Evolutionary conservation across 441 rosid genomes (phyloP).

Genomic region (Jatropha multifida): DNA sequence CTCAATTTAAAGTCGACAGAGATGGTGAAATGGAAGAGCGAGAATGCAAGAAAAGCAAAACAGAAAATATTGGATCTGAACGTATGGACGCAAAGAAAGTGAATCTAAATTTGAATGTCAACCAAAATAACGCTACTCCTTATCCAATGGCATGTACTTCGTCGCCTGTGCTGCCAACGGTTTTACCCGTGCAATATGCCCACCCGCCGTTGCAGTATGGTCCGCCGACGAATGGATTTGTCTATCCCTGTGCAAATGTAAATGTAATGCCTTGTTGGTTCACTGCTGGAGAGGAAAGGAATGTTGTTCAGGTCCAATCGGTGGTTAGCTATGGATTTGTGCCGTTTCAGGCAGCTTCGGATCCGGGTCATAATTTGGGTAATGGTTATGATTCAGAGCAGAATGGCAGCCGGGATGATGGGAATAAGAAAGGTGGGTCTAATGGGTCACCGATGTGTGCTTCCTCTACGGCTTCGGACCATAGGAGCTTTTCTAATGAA

Average conservation of each 20-base stretch:
- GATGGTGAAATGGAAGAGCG: slow-evolving; percentile 17
- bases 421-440: slow-evolving; percentile 26
- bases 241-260: slow-evolving; percentile 23
- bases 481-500: slow-evolving; percentile 39
- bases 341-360: slow-evolving; percentile 18
- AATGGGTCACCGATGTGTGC: slow-evolving; percentile 39
- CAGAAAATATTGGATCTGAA: slow-evolving; percentile 16
- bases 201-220: slow-evolving; percentile 17
- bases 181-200: slow-evolving; percentile 25
- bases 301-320: slow-evolving; percentile 19
- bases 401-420: slow-evolving; percentile 22
- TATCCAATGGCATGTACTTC: not conserved
- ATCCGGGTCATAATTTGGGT: slow-evolving; percentile 17
- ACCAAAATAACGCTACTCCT: slow-evolving; percentile 6
- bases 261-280: slow-evolving; percentile 33
- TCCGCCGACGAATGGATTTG: slow-evolving; percentile 28
- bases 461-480: slow-evolving; percentile 46
- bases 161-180: slow-evolving; percentile 8
- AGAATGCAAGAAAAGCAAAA: slow-evolving; percentile 41
- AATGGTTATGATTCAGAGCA: slow-evolving; percentile 37
- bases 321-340: slow-evolving; percentile 17
- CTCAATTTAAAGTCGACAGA: not conserved
- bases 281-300: slow-evolving; percentile 22
- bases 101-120: slow-evolving; percentile 22
- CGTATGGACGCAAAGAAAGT: slow-evolving; percentile 11